phyloP scores from a whole-genome alignment of 495 filamentous ascomycete genomes.

The Daldinia decipiens region DNA sequence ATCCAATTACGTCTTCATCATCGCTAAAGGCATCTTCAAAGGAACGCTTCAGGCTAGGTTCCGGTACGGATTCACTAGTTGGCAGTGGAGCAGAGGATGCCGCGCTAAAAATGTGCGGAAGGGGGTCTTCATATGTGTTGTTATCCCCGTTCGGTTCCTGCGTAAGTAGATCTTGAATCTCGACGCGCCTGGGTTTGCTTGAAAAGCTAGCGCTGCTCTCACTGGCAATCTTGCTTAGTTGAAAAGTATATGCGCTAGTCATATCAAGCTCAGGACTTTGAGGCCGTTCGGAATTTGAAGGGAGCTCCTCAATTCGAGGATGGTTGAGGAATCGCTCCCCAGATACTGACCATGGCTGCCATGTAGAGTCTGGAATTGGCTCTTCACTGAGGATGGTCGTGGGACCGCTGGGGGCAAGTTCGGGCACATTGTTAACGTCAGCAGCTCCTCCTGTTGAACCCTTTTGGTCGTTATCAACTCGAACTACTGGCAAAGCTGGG shows the following conservation, averaged over 20 bases:
- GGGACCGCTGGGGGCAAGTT: background rate
- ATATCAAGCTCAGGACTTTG: constrained; percentile 50
- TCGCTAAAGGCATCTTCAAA: constrained; percentile 34
- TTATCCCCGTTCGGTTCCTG: constrained; percentile 24
- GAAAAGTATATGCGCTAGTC: constrained; percentile 54
- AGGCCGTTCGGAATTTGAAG: constrained; percentile 9
- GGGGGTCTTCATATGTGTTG: background rate
- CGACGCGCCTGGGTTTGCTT: constrained; percentile 31
- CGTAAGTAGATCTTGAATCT: constrained; percentile 40
- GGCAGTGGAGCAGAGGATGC: background rate
- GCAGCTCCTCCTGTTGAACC: constrained; percentile 1
- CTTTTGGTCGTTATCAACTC: background rate
- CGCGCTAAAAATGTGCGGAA: background rate
- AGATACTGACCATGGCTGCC: constrained; percentile 33
- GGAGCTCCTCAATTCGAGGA: constrained; percentile 35
- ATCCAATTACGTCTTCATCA: background rate
- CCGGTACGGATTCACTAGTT: background rate
- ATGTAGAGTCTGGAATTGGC: constrained; percentile 29
- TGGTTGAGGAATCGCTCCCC: constrained; percentile 48
- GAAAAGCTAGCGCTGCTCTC: constrained; percentile 14
- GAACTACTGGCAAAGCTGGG: background rate
- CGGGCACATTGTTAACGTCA: background rate
- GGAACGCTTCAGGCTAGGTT: constrained; percentile 25
- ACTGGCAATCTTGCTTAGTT: constrained; percentile 49
- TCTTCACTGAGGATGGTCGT: constrained; percentile 19